phyloP scores from a whole-genome alignment of 1,284 basidiomycete genomes.

The Agaricales sp. region DNA sequence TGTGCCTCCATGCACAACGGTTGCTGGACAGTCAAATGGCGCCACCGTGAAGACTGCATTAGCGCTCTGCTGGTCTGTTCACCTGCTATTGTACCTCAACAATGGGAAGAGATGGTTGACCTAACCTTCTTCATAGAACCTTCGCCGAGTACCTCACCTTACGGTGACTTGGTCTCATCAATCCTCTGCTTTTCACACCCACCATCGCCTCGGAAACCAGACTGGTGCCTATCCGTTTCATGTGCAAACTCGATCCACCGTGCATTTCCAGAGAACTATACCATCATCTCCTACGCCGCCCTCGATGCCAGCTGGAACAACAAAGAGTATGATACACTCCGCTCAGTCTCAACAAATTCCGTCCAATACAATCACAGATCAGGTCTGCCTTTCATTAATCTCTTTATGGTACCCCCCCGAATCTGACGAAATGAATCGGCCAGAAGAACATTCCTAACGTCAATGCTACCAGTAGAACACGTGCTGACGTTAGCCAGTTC shows the following conservation, averaged over 20 bases:
- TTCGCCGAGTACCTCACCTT: constrained; percentile 57
- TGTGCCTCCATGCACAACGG: constrained; percentile 41
- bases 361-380: neutral
- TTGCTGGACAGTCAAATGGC: constrained; percentile 72
- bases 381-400: neutral
- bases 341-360: neutral
- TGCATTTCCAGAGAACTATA: neutral
- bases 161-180: constrained; percentile 74
- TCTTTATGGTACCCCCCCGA: neutral
- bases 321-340: neutral
- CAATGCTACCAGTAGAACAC: neutral
- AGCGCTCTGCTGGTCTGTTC: constrained; percentile 49
- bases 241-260: neutral
- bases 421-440: neutral
- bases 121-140: constrained; percentile 31
- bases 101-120: too few relatives aligned
- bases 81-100: constrained; percentile 8
- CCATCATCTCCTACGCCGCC: neutral
- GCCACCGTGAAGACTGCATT: constrained; percentile 62
- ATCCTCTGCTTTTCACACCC: constrained; percentile 18
- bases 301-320: neutral
- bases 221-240: constrained; percentile 2
- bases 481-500: neutral
- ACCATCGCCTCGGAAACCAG: constrained; percentile 12
- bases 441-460: neutral